Conservation (phyloP, 2,329 filamentous ascomycete genomes). For the Fusarium goolgardi region DNA sequence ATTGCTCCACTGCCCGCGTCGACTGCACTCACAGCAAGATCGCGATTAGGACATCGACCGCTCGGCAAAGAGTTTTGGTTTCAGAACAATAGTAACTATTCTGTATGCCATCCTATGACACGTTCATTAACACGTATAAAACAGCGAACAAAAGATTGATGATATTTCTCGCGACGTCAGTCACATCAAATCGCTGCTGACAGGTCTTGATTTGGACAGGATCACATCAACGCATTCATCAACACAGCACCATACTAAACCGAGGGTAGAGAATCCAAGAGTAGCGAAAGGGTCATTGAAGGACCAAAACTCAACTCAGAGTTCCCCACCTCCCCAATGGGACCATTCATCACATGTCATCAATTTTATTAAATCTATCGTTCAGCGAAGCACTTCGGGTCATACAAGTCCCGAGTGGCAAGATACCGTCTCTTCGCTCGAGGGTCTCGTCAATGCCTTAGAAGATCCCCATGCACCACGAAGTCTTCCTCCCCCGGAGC, state of each 20-base stretch:
- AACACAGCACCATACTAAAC: neutral
- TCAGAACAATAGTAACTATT: constrained; percentile 52
- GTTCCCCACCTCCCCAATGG: constrained; percentile 31
- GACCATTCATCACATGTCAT: constrained; percentile 52
- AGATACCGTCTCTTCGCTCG: constrained; percentile 19
- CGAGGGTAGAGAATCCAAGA: accelerated
- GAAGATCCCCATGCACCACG: neutral
- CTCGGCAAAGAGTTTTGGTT: constrained; percentile 52
- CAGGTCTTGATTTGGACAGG: constrained; percentile 28
- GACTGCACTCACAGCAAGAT: constrained; percentile 50
- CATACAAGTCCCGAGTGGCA: neutral
- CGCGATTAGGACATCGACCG: constrained; percentile 37
- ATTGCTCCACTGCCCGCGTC: constrained; percentile 50
- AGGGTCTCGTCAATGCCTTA: constrained; percentile 14
- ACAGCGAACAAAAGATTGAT: constrained; percentile 55
- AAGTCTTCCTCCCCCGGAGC: too few relatives aligned
- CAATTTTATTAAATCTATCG: constrained; percentile 49
- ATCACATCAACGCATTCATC: neutral
- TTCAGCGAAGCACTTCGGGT: neutral
- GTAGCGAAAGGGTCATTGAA: accelerated
- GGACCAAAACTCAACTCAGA: accelerated
- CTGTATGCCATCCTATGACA: accelerated
- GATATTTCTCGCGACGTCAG: constrained; percentile 50
- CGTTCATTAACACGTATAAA: accelerated
- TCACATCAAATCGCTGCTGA: constrained; percentile 47